These are phyloP conservation scores for Aegilops umbellulata DNA, from an alignment of 176 grass and related monocot species.

Conservation along the genomic window DNA sequence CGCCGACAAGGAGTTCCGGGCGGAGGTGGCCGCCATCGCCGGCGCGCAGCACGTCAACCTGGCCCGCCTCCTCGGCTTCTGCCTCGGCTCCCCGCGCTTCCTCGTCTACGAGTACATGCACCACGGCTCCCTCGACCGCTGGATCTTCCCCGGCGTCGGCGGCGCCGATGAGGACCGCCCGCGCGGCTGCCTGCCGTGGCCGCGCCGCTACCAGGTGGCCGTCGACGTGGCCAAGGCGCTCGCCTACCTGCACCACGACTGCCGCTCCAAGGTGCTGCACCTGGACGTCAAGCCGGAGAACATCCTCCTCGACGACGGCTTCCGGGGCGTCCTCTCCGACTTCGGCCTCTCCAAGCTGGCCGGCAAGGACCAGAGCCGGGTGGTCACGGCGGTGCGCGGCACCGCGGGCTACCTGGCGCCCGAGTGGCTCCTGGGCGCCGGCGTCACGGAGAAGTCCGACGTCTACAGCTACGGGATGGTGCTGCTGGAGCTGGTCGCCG, in stretches of 20 bases:
- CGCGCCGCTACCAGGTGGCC: slow-evolving; percentile 42
- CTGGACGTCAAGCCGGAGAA: slow-evolving; percentile 88
- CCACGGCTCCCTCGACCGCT: slow-evolving; percentile 47
- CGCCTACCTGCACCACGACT: slow-evolving; percentile 67
- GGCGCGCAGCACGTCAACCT: slow-evolving; percentile 59
- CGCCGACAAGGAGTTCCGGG: slow-evolving; percentile 53
- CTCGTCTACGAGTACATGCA: slow-evolving; percentile 64
- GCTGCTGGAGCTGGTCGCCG: slow-evolving; percentile 64
- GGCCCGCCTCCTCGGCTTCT: slow-evolving; percentile 53
- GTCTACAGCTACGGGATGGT: slow-evolving; percentile 82
- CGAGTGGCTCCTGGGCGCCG: slow-evolving; percentile 63
- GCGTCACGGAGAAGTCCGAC: slow-evolving; percentile 65
- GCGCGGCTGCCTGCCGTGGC: slow-evolving; percentile 32
- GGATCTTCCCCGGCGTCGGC: slow-evolving; percentile 35
- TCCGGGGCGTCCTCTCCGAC: slow-evolving; percentile 49
- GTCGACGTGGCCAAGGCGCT: slow-evolving; percentile 63
- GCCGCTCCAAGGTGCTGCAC: slow-evolving; percentile 64
- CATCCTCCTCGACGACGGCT: slow-evolving; percentile 61
- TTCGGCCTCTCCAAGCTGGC: slow-evolving; percentile 66
- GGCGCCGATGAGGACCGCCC: background rate
- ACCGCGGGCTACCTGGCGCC: slow-evolving; percentile 70
- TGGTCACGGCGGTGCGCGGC: slow-evolving; percentile 58
- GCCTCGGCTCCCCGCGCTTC: slow-evolving; percentile 39
- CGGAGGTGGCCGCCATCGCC: slow-evolving; percentile 62
- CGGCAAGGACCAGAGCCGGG: slow-evolving; percentile 62